Base-by-base conservation (phyloP, 768 basidiomycete species). In the Termitomyces sp. region DNA sequence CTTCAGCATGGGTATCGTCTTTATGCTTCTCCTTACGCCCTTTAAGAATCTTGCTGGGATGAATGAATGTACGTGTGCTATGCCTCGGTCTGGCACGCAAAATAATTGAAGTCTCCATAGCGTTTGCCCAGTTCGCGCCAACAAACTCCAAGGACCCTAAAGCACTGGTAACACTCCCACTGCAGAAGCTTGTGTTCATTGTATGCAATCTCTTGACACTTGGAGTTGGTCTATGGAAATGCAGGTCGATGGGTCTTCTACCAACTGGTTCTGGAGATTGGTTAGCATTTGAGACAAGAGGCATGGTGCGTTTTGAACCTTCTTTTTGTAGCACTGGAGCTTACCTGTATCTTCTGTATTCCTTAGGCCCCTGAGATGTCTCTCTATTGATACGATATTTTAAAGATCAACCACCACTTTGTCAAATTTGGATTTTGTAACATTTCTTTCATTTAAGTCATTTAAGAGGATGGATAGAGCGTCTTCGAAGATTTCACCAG, bases 1-100 rank as follows among this genome's bases (percentile, higher is more conserved):
- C 44, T 97, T 98, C 72, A 95, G 93, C 73, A 92, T 98, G 78
- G 94, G 95, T 34, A 95, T 94, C 70, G 89, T 98, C 22, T 88
- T 93, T 68, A 94, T 95, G 92, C 80, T 98, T 13, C 81, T 98
- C 57, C 76, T 92, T 57, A 81, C 84, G 10, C 95, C 95, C 0
- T 86, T 96, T 73, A 92, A 88, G 71, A 94, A 92, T 55, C 69
- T 94, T 13, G 81, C 83, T 53, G 81, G 80, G 8, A 90, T 97
- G 52, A 88, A 94, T 67, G 76, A 82, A 22, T 85, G 94, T 94
- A 55, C 62, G 87, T 72, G 20, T 15, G n/a, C 26, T 6, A 39
- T 28, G 44, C 16, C 57, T 44, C 24, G 18, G n/a, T 24, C 42
- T 20, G 13, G 54, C 5, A 37, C 10, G 42, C 15, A 24, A 56